phyloP scores from a whole-genome alignment of 2,329 filamentous ascomycete species.

The Penicillium sp. region DNA sequence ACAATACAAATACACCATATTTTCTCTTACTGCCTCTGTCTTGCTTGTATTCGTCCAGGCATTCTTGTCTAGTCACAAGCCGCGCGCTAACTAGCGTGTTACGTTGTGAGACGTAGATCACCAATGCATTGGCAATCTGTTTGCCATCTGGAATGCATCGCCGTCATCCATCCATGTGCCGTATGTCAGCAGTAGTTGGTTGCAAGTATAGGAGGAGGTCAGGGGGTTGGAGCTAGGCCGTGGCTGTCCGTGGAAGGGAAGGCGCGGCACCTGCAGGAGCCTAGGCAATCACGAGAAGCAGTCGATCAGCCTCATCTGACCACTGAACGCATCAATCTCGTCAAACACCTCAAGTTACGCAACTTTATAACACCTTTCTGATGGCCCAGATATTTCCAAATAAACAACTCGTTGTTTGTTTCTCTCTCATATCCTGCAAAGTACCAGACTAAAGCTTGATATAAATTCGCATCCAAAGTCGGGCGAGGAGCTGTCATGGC shows the following conservation, averaged over 20 bases:
- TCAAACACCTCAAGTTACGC: not conserved
- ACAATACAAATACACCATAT: not conserved
- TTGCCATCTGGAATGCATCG: not conserved
- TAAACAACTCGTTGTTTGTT: not conserved
- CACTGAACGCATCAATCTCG: conserved; percentile 5
- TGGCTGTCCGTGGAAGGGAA: not conserved
- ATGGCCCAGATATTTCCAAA: not conserved
- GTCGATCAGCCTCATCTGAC: conserved; percentile 15
- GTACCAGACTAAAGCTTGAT: not conserved
- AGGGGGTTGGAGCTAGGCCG: not conserved
- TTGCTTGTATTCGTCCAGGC: not conserved
- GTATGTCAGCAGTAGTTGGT: not conserved
- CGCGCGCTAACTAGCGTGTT: not conserved
- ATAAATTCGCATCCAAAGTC: not conserved
- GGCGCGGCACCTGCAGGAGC: conserved; percentile 8
- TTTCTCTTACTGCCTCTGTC: not conserved
- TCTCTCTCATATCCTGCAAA: not conserved
- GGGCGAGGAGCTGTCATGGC: not conserved
- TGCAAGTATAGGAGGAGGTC: not conserved
- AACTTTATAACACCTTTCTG: not conserved
- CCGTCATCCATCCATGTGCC: not conserved
- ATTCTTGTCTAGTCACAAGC: not conserved
- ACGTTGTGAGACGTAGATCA: not conserved
- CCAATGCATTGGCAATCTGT: too few species aligned
- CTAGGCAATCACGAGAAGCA: not conserved